These are phyloP conservation scores for Rosa multiflora DNA, from an alignment of 306 rosid genomes.

Conservation along the genomic window DNA sequence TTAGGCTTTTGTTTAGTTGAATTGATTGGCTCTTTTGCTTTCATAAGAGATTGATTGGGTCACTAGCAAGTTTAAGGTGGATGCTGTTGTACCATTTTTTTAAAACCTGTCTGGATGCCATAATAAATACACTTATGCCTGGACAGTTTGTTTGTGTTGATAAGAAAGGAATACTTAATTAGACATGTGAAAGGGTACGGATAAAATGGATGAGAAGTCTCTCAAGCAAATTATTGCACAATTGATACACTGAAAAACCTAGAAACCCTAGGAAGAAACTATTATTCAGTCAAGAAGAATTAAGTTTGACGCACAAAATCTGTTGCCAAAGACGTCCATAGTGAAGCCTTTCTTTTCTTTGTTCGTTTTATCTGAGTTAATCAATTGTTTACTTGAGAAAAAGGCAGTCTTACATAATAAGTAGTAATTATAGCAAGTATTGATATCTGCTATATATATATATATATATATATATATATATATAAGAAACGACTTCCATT, in stretches of 20 bases:
- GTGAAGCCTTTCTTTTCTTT: background rate
- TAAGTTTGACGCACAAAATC: background rate
- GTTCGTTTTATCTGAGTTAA: background rate
- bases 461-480: background rate
- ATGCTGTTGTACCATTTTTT: background rate
- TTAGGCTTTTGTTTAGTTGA: background rate
- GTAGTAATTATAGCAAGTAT: background rate
- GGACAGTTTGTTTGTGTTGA: background rate
- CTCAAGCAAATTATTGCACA: background rate
- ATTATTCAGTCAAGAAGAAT: background rate
- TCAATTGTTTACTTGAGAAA: background rate
- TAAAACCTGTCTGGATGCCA: background rate
- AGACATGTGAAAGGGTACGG: background rate
- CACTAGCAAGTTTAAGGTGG: background rate
- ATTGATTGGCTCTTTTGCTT: background rate
- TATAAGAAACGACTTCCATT: background rate
- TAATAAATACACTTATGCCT: background rate
- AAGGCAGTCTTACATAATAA: background rate
- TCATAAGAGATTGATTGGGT: slow-evolving; percentile 2
- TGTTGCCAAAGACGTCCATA: background rate
- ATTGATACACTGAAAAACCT: background rate
- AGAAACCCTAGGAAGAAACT: background rate
- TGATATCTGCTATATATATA: background rate
- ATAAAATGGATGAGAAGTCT: background rate
- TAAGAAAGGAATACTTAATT: background rate